phyloP scores from a whole-genome alignment of 2,329 filamentous ascomycete genomes.

The Coleophoma crateriformis region DNA sequence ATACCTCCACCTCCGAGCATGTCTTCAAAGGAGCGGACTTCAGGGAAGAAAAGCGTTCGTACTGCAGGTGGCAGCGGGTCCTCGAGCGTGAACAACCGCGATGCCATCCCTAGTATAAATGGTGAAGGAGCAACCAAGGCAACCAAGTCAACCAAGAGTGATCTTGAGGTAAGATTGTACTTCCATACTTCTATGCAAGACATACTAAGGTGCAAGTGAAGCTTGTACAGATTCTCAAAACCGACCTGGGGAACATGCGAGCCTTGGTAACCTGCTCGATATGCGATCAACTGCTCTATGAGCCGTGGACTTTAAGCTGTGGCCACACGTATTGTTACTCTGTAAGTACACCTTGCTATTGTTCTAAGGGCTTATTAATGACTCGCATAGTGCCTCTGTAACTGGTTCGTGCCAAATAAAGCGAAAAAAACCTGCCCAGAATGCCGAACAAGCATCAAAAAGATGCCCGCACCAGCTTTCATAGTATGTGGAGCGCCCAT shows the following conservation, averaged over 20 bases:
- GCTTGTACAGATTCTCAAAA: constrained; percentile 19
- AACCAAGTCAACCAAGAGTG: neutral
- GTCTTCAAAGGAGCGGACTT: no score
- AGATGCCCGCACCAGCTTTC: constrained; percentile 59
- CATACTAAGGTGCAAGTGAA: constrained; percentile 1
- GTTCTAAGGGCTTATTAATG: constrained; percentile 9
- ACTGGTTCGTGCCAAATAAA: constrained; percentile 33
- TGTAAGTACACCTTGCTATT: constrained; percentile 30
- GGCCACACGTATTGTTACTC: constrained; percentile 71
- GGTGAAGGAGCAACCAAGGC: neutral
- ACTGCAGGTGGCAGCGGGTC: neutral
- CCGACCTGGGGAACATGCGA: constrained; percentile 56
- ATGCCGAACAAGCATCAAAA: constrained; percentile 53
- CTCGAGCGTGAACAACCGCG: neutral
- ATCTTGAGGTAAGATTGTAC: neutral
- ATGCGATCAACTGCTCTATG: constrained; percentile 62
- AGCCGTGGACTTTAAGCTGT: constrained; percentile 62
- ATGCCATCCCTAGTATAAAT: neutral
- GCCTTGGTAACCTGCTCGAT: constrained; percentile 61
- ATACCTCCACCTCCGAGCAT: no score
- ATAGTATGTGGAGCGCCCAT: constrained; percentile 35
- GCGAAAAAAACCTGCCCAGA: constrained; percentile 63
- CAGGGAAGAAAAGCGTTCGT: no score
- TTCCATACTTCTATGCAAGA: no score
- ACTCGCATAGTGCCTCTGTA: constrained; percentile 25